phyloP scores from a whole-genome alignment of 169 alveolate genomes.

The Plasmodium gallinaceum region DNA sequence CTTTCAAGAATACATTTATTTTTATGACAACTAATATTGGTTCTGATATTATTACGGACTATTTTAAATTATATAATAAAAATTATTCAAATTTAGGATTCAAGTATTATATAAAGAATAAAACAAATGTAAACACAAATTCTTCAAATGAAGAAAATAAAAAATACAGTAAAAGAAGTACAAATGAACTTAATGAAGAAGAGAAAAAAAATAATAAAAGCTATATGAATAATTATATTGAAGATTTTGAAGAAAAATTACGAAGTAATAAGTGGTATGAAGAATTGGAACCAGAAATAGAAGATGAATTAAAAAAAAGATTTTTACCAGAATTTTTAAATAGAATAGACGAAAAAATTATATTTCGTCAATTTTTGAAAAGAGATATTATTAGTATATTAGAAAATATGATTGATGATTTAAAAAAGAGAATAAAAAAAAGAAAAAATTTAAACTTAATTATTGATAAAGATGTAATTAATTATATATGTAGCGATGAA shows the following conservation, averaged over 20 bases:
- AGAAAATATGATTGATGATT: conserved; percentile 77
- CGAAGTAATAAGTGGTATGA: conserved; percentile 72
- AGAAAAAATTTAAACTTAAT: conserved; percentile 67
- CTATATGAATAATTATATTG: neutral
- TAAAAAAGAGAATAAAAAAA: conserved; percentile 76
- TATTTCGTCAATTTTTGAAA: conserved; percentile 83
- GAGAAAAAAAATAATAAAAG: neutral
- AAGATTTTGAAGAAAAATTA: conserved; percentile 62
- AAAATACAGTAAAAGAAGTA: neutral
- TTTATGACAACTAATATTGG: conserved; percentile 92
- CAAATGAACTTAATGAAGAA: conserved; percentile 1
- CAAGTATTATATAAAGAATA: conserved; percentile 33
- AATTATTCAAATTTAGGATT: conserved; percentile 67
- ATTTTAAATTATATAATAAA: conserved; percentile 66
- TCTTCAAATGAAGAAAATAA: neutral
- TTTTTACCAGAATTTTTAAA: conserved; percentile 86
- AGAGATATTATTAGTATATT: conserved; percentile 80
- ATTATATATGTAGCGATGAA: conserved; percentile 56
- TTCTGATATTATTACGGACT: conserved; percentile 80
- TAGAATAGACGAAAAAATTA: conserved; percentile 85
- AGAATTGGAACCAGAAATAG: conserved; percentile 75
- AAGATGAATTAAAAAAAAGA: conserved; percentile 77
- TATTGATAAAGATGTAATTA: conserved; percentile 46
- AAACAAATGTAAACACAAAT: conserved; percentile 2
- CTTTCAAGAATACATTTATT: conserved; percentile 89